Evolutionary conservation across 73 alveolate species (phyloP), one percentile per base, ranked within the genome.

Genomic region (Uronychia binucleata): DNA sequence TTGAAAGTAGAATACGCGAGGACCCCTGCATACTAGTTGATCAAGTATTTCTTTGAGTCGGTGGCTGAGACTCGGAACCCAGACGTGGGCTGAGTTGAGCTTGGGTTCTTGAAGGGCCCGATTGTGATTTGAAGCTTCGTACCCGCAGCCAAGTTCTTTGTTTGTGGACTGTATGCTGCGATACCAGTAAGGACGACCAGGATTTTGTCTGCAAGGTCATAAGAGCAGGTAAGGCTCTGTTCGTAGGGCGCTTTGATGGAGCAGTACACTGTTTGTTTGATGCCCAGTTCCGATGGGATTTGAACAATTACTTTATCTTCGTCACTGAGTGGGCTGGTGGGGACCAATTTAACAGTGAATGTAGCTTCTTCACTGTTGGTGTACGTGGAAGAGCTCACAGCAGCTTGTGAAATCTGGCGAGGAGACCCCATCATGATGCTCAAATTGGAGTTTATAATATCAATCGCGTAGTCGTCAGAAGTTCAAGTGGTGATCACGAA

Each of bases 401-500:
- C 29, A 27, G 74, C 31, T 0, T 30, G 13, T 5, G 74, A 26
- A 5, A 74, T 32, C 11, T 59, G 74, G 19, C 11, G 28, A 11
- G 75, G 30, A 19, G 77, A 28, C 1, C 58, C 31, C 88, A 81
- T 81, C 11, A 57, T 30, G 19, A 81, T 59, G 26, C 46, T 81
- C 13, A 81, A 32, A 1, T 75, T 75, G 8, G 74, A 0, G 19
- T 1, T 13, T 0, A 81, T 81, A 25, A 74, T n/a, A 59, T 81
- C 89, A 74, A 82, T 82, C 5, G 27, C 77, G 29, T 82, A 82
- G 25, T 60, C 82, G 13, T 27, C 78, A 1, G 26, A 8, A 1
- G 89, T 35, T 30, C 11, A 28, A n/a, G 89, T 82, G 0, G 27
- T n/a, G 0, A 82, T 11, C 34, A 5, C 59, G 74, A 82, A 82